phyloP scores from a whole-genome alignment of 176 grass and related monocot genomes.

The Zoysia japonica region DNA sequence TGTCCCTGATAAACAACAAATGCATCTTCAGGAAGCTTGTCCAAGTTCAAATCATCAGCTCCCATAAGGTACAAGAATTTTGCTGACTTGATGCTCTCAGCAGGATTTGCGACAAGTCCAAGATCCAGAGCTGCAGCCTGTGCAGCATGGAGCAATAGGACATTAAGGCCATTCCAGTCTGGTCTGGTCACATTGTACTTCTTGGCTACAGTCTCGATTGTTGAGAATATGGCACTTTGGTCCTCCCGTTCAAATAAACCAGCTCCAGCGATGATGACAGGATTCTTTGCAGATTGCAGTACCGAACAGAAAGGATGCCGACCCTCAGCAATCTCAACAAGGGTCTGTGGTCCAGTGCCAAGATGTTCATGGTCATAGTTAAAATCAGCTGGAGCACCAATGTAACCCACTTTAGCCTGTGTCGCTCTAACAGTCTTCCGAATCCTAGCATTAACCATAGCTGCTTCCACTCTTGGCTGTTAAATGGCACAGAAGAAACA shows the following conservation, averaged over 20 bases:
- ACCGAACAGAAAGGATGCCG: conserved; percentile 80
- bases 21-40: conserved; percentile 82
- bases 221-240: conserved; percentile 72
- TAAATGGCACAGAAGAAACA: conserved; percentile 16
- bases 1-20: conserved; percentile 97
- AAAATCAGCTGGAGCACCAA: conserved; percentile 81
- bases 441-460: conserved; percentile 97
- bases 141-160: conserved; percentile 82
- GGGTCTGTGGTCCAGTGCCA: conserved; percentile 75
- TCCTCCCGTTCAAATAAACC: conserved; percentile 84
- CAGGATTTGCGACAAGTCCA: conserved; percentile 69
- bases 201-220: conserved; percentile 72
- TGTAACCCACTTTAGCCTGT: conserved; percentile 94
- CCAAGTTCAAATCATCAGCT: conserved; percentile 78
- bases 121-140: conserved; percentile 96
- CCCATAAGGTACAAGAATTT: conserved; percentile 98
- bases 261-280: conserved; percentile 87
- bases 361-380: conserved; percentile 91
- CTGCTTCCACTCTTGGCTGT: conserved; percentile 94
- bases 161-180: conserved; percentile 91
- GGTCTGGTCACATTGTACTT: conserved; percentile 67
- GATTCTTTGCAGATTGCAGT: conserved; percentile 79
- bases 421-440: conserved; percentile 78
- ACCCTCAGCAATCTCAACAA: conserved; percentile 76
- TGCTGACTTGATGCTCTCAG: conserved; percentile 56